Percentiles rank a stretch among this genome's conserved stretches.
Evolutionary conservation across 495 filamentous ascomycete species (phyloP).

Genomic region (Xylaria curta): DNA sequence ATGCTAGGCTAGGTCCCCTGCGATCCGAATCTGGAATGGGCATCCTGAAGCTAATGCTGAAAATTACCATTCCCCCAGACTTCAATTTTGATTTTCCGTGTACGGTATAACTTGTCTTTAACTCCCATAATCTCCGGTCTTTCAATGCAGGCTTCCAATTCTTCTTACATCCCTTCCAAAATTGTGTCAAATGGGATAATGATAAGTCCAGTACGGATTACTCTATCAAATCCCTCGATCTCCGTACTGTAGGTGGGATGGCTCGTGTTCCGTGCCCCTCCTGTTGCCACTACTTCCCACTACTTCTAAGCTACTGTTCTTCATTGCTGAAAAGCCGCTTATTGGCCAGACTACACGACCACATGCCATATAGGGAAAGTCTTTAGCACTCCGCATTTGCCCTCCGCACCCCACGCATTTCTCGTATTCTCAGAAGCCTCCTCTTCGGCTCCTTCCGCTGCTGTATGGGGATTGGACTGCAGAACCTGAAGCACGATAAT

Average conservation of each 20-base stretch:
- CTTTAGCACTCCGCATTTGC: slow-evolving; percentile 22
- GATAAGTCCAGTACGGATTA: neutral
- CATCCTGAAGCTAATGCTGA: neutral
- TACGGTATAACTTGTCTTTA: neutral
- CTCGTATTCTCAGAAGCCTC: slow-evolving; percentile 23
- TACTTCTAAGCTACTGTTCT: neutral
- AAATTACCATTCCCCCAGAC: neutral
- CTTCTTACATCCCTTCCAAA: neutral
- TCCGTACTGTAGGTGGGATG: neutral
- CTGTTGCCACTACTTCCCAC: slow-evolving; percentile 15
- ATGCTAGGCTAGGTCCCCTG: slow-evolving; percentile 8
- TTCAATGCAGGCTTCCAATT: neutral
- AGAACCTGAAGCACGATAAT: slow-evolving; percentile 10
- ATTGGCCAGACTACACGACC: slow-evolving; percentile 16
- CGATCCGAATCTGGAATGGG: neutral
- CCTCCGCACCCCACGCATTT: slow-evolving; percentile 21
- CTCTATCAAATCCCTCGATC: neutral
- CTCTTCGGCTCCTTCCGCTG: neutral
- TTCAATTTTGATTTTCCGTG: neutral
- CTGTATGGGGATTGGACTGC: neutral
- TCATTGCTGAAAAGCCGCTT: neutral
- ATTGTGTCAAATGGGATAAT: neutral
- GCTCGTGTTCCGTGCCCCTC: slow-evolving; percentile 13
- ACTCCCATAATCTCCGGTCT: neutral
- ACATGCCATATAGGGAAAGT: slow-evolving; percentile 27